phyloP scores from a whole-genome alignment of 768 basidiomycete species.

The Atractiella rhizophila region DNA sequence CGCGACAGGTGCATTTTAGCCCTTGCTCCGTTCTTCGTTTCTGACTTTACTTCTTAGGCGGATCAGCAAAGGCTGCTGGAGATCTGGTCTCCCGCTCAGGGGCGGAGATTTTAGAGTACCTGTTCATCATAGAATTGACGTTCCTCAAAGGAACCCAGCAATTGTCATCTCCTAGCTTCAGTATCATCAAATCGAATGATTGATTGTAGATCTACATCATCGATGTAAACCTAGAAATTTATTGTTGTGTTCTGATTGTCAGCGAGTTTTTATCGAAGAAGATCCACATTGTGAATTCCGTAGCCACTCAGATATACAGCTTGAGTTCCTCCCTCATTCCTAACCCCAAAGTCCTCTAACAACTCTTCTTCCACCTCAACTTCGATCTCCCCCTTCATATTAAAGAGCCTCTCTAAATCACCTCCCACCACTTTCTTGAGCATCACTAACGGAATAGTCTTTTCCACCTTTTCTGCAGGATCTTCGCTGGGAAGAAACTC shows the following conservation, averaged over 20 bases:
- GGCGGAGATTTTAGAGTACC: constrained; percentile 64
- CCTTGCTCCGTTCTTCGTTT: neutral
- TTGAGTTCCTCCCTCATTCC: neutral
- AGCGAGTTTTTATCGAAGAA: neutral
- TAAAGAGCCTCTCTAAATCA: neutral
- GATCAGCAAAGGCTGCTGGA: constrained; percentile 78
- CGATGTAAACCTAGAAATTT: neutral
- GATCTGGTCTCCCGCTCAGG: constrained; percentile 60
- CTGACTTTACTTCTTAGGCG: constrained; percentile 31
- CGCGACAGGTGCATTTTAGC: constrained; percentile 45
- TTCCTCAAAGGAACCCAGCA: constrained; percentile 50
- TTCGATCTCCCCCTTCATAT: neutral
- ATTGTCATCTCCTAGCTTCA: constrained; percentile 68
- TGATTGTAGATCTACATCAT: constrained; percentile 7
- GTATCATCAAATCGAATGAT: constrained; percentile 55
- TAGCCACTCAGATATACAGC: too few species aligned
- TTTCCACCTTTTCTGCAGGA: constrained; percentile 5
- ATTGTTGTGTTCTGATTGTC: neutral
- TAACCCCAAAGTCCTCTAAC: neutral
- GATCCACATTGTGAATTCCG: too few species aligned
- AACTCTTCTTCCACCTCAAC: too few species aligned
- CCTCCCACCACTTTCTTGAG: neutral
- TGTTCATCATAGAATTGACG: constrained; percentile 55
- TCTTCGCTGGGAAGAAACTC: constrained; percentile 10
- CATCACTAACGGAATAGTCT: neutral